A percentile compares a stretch with the other conserved stretches of the same genome.
phyloP scores from a whole-genome alignment of 345 rosid genomes.

The Combretum micranthum region DNA sequence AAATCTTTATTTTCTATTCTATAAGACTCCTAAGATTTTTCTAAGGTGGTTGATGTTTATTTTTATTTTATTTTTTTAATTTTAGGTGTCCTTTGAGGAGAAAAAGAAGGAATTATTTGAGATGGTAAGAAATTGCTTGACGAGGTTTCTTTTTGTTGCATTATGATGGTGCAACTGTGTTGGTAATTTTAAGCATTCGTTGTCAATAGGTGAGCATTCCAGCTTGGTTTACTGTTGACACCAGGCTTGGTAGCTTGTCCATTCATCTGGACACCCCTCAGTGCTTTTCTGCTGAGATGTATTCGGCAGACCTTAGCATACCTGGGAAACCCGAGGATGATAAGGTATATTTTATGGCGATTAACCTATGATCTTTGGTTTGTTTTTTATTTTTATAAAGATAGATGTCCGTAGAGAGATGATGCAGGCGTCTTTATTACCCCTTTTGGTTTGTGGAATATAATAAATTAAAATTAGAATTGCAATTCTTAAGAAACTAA shows the following conservation, averaged over 20 bases:
- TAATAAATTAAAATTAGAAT: no score
- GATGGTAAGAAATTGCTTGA: constrained; percentile 47
- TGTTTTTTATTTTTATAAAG: not conserved
- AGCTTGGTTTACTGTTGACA: constrained; percentile 93
- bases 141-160: constrained; percentile 3
- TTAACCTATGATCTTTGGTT: no score
- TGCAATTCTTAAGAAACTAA: no score
- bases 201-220: constrained; percentile 87
- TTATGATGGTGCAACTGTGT: not conserved
- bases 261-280: constrained; percentile 96
- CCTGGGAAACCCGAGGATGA: constrained; percentile 96
- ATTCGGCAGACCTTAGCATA: constrained; percentile 88
- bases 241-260: constrained; percentile 93
- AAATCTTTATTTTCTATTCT: no score
- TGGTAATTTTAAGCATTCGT: constrained; percentile 11
- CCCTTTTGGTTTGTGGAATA: no score
- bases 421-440: not conserved
- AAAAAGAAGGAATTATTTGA: constrained; percentile 88
- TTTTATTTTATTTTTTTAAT: constrained; percentile 16
- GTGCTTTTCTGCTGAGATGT: constrained; percentile 99
- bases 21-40: not conserved
- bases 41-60: constrained; percentile 4
- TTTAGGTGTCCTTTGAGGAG: constrained; percentile 82
- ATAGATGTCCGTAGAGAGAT: no score
- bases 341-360: constrained; percentile 41